Evolutionary conservation across 441 rosid genomes (phyloP).

Genomic region (Populus hybrid): DNA sequence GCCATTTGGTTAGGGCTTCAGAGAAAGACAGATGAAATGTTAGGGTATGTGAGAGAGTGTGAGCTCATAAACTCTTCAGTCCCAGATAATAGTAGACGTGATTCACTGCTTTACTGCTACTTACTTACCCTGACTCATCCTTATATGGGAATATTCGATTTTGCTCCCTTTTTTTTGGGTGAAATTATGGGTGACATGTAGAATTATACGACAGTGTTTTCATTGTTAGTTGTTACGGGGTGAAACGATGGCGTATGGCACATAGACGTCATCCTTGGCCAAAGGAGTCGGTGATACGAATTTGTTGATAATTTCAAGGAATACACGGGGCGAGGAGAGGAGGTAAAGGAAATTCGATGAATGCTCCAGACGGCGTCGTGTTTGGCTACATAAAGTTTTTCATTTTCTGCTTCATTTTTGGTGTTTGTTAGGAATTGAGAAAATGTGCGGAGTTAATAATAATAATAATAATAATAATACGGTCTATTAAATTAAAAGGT

Average conservation of each 20-base stretch:
- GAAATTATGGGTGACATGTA: not conserved
- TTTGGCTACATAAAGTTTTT: not conserved
- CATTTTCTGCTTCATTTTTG: not conserved
- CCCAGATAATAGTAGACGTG: not conserved
- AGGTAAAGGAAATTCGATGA: not conserved
- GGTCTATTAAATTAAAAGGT: too few species aligned
- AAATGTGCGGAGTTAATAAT: too few species aligned
- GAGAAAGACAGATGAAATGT: not conserved
- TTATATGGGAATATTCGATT: not conserved
- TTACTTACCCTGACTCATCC: not conserved
- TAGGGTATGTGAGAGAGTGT: slow-evolving; percentile 39
- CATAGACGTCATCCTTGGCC: not conserved
- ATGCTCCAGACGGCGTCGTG: not conserved
- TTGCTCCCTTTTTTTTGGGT: not conserved
- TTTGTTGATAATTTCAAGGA: not conserved
- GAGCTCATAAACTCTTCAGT: too few species aligned
- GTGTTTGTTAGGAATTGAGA: too few species aligned
- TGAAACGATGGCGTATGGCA: not conserved
- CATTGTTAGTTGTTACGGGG: not conserved
- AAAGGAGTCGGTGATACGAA: not conserved
- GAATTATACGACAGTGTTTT: not conserved
- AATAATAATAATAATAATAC: too few species aligned
- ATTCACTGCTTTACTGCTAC: slow-evolving; percentile 12
- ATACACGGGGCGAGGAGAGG: not conserved
- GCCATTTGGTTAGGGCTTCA: slow-evolving; percentile 63